These are phyloP conservation scores for Fusarium armeniacum DNA, from an alignment of 2,329 filamentous ascomycete species.

Conservation along the genomic window DNA sequence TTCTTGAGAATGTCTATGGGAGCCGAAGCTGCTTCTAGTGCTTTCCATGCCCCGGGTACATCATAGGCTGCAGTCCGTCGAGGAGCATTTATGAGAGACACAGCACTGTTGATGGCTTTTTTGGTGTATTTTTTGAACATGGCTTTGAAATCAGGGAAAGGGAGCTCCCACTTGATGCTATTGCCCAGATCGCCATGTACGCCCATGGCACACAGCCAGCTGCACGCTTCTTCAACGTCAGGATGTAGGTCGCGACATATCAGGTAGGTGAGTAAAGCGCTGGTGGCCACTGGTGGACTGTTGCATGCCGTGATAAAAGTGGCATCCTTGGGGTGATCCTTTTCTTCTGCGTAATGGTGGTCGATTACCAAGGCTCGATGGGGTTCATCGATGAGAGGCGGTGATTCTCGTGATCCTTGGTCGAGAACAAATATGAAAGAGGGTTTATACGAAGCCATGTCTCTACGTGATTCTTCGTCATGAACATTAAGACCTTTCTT, in stretches of 20 bases:
- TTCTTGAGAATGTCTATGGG: constrained; percentile 67
- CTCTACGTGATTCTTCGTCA: constrained; percentile 63
- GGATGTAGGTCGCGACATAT: constrained; percentile 71
- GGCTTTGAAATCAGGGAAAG: constrained; percentile 75
- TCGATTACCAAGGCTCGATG: constrained; percentile 73
- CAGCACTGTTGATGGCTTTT: constrained; percentile 72
- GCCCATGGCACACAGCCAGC: constrained; percentile 74
- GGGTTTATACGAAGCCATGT: constrained; percentile 65
- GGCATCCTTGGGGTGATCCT: constrained; percentile 69
- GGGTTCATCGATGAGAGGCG: constrained; percentile 64
- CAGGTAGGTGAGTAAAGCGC: constrained; percentile 73
- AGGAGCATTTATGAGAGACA: constrained; percentile 75
- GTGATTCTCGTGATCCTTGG: constrained; percentile 71
- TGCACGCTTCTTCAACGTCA: constrained; percentile 63
- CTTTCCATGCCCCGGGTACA: constrained; percentile 72
- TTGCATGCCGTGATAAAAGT: constrained; percentile 73
- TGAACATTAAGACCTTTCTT: constrained; percentile 72
- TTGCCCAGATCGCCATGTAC: constrained; percentile 77
- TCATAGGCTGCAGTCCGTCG: constrained; percentile 72
- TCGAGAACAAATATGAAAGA: constrained; percentile 74
- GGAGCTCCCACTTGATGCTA: constrained; percentile 73
- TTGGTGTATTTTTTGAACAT: constrained; percentile 73
- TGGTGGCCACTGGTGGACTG: constrained; percentile 75
- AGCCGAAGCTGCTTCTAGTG: constrained; percentile 63
- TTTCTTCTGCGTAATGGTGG: constrained; percentile 69